A percentile compares a stretch with the other conserved stretches of the same genome.
These are phyloP conservation scores for Diaporthe vaccinii DNA, from an alignment of 2,329 filamentous ascomycete genomes.

Conservation along the genomic window DNA sequence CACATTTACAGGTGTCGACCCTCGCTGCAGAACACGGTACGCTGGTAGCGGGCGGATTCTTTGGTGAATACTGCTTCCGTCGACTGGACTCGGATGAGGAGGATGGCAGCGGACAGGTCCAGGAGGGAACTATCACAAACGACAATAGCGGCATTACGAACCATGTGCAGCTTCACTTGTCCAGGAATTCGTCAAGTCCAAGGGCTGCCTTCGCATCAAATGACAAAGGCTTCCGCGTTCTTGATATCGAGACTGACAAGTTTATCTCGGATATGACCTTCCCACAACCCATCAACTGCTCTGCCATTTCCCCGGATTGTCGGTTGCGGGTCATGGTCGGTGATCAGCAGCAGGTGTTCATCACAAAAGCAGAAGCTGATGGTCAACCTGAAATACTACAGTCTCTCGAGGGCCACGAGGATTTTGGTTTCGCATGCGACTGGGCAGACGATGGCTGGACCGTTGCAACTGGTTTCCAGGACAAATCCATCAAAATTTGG, in stretches of 20 bases:
- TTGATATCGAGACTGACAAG: constrained; percentile 71
- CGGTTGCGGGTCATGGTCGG: constrained; percentile 81
- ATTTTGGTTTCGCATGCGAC: constrained; percentile 82
- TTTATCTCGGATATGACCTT: constrained; percentile 69
- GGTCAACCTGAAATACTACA: constrained; percentile 61
- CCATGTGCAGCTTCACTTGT: constrained; percentile 70
- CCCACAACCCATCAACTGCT: constrained; percentile 77
- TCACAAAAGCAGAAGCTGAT: constrained; percentile 78
- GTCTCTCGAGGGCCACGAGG: constrained; percentile 73
- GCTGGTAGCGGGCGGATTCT: constrained; percentile 72
- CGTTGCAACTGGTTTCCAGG: constrained; percentile 83
- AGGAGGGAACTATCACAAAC: constrained; percentile 63
- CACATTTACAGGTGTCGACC: constrained; percentile 60
- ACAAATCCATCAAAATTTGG: constrained; percentile 80
- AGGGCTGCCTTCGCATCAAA: constrained; percentile 74
- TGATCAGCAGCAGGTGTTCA: constrained; percentile 74
- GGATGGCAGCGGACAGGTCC: constrained; percentile 49
- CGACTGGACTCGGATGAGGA: constrained; percentile 56
- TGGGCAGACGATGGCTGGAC: constrained; percentile 85
- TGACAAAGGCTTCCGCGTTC: constrained; percentile 68
- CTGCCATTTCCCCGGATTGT: constrained; percentile 78
- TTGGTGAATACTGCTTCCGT: constrained; percentile 67
- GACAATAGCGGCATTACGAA: constrained; percentile 72
- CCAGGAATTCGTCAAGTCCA: constrained; percentile 65
- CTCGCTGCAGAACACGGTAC: constrained; percentile 66